Evolutionary conservation across 1,284 basidiomycete genomes (phyloP).

Genomic region (Pisolithus thermaeus): DNA sequence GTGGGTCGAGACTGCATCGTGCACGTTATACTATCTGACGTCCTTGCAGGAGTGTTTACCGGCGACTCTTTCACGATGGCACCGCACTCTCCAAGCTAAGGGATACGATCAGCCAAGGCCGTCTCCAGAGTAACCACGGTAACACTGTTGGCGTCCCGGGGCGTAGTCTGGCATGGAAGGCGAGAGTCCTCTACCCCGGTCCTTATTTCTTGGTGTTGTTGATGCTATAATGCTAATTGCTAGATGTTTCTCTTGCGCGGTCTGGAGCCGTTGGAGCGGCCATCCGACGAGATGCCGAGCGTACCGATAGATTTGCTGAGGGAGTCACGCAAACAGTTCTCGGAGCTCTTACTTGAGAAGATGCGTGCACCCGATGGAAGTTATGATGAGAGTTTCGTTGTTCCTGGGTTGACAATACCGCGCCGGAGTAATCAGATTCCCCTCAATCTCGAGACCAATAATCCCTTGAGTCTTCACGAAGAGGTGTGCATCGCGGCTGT

Average conservation of each 20-base stretch:
- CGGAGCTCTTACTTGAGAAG: constrained; percentile 49
- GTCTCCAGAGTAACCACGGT: constrained; percentile 37
- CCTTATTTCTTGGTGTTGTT: constrained; percentile 5
- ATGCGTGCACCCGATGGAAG: constrained; percentile 76
- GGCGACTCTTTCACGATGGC: constrained; percentile 54
- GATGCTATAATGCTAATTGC: constrained; percentile 4
- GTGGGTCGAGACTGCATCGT: constrained; percentile 13
- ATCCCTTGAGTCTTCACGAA: constrained; percentile 82
- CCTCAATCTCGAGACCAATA: constrained; percentile 63
- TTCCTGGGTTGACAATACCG: constrained; percentile 44
- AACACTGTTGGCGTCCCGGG: constrained; percentile 47
- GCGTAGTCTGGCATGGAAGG: constrained; percentile 78
- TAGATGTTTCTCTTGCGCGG: constrained; percentile 58
- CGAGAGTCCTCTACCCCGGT: constrained; percentile 22
- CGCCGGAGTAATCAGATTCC: constrained; percentile 30
- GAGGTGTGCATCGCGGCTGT: constrained; percentile 40
- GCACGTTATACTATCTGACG: constrained; percentile 1
- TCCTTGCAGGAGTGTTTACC: constrained; percentile 49
- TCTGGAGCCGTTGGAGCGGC: constrained; percentile 49
- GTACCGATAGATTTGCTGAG: constrained; percentile 44
- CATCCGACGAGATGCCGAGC: constrained; percentile 37
- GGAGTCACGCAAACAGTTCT: constrained; percentile 46
- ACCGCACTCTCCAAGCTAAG: constrained; percentile 54
- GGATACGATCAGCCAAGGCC: constrained; percentile 57
- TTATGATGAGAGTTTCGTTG: constrained; percentile 59